Evolutionary conservation across 257 asterid genomes (phyloP), one percentile per base, ranked within the genome.

Genomic region (Leptodermis oblonga): DNA sequence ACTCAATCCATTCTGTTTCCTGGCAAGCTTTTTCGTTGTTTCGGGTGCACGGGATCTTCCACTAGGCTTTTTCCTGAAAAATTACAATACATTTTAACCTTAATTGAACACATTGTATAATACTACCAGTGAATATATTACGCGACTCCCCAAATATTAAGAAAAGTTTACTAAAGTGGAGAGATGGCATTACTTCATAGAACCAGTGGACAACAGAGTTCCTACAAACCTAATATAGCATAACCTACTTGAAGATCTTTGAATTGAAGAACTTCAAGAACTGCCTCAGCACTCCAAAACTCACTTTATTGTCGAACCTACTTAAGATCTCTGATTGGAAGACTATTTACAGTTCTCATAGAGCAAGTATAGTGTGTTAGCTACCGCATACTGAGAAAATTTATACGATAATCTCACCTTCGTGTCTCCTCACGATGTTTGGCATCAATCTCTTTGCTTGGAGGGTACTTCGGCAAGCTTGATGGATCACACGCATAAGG

Each of bases 401-500:
- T 52, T 4, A n/a, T 17, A 51, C 3, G 10, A 54, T 69, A 68
- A 36, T 53, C 65, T 52, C 76, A 90, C 99, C 96, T 82, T 82
- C 83, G 83, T 59, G 86, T 81, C 18, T 89, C 98, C 78, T 94
- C 97, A 0, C 81, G 89, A 36, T 82, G 86, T 69, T 93, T 93
- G 41, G 87, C 88, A 79, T 94, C 97, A 23, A 94, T 94, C 85
- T 94, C 99, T 81, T 94, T 94, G 80, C 98, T 87, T 20, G 99
- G 99, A 31, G 97, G 89, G 71, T 94, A 94, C 77, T 85, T 86
- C 3, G 99, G 99, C 77, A 94, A 74, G 85, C 93, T 86, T 36
- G 92, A 88, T 5, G 99, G 99, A 67, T 91, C 99, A 72, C 99
- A 89, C 48, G 99, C 94, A 52, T 78, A 77, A 30, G 99, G 99